Evolutionary conservation across 2,329 filamentous ascomycete genomes (phyloP).

Genomic region (Metarhizium anisopliae): DNA sequence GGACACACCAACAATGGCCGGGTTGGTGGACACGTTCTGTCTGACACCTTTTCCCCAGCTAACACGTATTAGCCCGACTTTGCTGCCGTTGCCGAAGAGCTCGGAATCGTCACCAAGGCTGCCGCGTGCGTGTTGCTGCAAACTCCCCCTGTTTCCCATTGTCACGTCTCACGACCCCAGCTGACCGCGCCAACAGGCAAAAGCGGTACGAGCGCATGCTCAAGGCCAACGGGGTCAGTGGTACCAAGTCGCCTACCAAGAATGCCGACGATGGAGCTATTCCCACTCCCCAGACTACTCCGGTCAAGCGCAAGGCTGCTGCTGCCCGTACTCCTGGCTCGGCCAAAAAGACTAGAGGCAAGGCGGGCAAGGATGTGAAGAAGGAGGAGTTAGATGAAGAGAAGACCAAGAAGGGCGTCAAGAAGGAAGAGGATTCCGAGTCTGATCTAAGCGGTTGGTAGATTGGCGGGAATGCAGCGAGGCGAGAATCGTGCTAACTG

Average conservation of each 20-base stretch:
- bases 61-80: slow-evolving; percentile 49
- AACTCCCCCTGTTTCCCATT: background rate
- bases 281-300: slow-evolving; percentile 10
- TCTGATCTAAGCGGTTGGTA: slow-evolving; percentile 17
- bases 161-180: background rate
- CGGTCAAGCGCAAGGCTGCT: slow-evolving; percentile 22
- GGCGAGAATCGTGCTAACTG: background rate
- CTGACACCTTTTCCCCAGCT: background rate
- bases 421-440: slow-evolving; percentile 15
- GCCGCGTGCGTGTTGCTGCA: slow-evolving; percentile 51
- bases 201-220: slow-evolving; percentile 61
- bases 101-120: slow-evolving; percentile 53
- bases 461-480: slow-evolving; percentile 1
- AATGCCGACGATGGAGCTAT: slow-evolving; percentile 1
- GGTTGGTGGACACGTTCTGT: slow-evolving; percentile 24
- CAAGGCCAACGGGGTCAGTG: slow-evolving; percentile 43
- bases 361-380: slow-evolving; percentile 12
- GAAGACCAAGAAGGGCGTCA: slow-evolving; percentile 10
- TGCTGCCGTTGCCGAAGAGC: slow-evolving; percentile 52
- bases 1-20: slow-evolving; percentile 49
- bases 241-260: slow-evolving; percentile 8
- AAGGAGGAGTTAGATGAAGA: slow-evolving; percentile 18
- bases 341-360: slow-evolving; percentile 17
- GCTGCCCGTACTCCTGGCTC: slow-evolving; percentile 13
- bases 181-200: slow-evolving; percentile 33